Evolutionary conservation across 2,329 filamentous ascomycete species (phyloP).

Genomic region (Trichoderma sp.): DNA sequence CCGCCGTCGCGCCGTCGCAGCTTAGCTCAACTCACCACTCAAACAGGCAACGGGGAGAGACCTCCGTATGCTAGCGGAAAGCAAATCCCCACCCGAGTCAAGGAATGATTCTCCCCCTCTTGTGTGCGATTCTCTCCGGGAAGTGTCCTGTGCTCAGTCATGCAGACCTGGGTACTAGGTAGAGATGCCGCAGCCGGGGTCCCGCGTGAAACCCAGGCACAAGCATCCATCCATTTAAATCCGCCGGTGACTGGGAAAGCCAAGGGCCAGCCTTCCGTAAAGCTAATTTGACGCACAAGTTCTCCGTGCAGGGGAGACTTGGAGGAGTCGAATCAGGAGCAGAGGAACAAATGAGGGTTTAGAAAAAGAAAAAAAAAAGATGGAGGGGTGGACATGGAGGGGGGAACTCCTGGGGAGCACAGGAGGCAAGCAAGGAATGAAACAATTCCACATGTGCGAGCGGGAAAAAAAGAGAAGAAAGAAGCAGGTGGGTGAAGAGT

Average conservation of each 20-base stretch:
- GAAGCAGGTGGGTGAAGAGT: not conserved
- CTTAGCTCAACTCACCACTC: not conserved
- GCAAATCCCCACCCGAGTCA: not conserved
- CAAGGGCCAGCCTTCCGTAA: not conserved
- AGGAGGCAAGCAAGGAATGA: not conserved
- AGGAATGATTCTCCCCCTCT: not conserved
- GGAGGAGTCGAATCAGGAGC: not conserved
- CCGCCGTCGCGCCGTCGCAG: not conserved
- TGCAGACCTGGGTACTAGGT: not conserved
- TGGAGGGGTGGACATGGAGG: not conserved
- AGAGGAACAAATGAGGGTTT: not conserved
- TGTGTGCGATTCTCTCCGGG: not conserved
- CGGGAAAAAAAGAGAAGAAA: not conserved
- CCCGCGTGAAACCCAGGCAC: conserved; percentile 15
- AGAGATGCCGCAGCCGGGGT: conserved; percentile 7
- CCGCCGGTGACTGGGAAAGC: not conserved
- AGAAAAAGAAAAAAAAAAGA: not conserved
- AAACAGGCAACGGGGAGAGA: conserved; percentile 13
- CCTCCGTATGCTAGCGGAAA: conserved; percentile 3
- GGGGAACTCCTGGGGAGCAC: not conserved
- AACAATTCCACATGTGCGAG: not conserved
- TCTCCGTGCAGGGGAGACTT: conserved; percentile 6
- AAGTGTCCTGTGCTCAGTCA: not conserved
- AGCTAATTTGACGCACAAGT: conserved; percentile 5
- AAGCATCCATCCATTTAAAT: not conserved